Base-by-base conservation (phyloP, 208 protist genomes). In the Strigomonas culicis region DNA sequence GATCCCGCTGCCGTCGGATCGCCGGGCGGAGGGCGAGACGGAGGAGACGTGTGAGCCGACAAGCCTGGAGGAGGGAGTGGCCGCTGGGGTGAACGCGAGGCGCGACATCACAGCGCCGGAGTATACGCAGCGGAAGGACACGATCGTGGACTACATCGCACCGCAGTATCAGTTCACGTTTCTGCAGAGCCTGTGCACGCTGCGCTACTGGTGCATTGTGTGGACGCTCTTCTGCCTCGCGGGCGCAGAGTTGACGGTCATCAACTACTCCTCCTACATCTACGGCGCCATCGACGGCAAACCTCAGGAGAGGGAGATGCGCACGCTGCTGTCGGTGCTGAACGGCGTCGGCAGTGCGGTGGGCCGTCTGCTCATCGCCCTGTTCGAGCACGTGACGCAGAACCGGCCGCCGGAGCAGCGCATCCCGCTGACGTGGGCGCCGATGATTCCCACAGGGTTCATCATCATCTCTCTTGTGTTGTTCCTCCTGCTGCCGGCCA, bases 321-420 rank as follows among this genome's bases (percentile, higher is more conserved):
- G 62, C 30, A 76, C 77, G 27, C 69, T 90, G 50, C 63, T 87
- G 55, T 87, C 75, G 19, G 76, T 84, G 22, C 61, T 90, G 49
- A 82, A 80, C 61, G 77, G 80, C 32, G 78, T 81, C n/a, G 84
- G 84, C 46, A 86, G 79, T 56, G 84, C 77, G 11, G 69, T 83
- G 11, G 84, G 84, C 28, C 74, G 84, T n/a, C 52, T 90, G 49
- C 24, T 73, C 39, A 85, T 87, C 77, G 79, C 74, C 2, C 52
- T 21, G 32, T 83, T 85, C 56, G 80, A 90, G 63, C 53, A 85
- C 30, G 78, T 69, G 72, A 71, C 79, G 46, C 76, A 85, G 63
- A 74, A 77, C 51, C 75, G 76, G 31, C 72, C 64, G 28, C 41
- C 84, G 39, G 84, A 86, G 64, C 47, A 85, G 31, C 80, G 80